Evolutionary conservation across 2,329 filamentous ascomycete genomes (phyloP).

Genomic region (Cercospora sp.): DNA sequence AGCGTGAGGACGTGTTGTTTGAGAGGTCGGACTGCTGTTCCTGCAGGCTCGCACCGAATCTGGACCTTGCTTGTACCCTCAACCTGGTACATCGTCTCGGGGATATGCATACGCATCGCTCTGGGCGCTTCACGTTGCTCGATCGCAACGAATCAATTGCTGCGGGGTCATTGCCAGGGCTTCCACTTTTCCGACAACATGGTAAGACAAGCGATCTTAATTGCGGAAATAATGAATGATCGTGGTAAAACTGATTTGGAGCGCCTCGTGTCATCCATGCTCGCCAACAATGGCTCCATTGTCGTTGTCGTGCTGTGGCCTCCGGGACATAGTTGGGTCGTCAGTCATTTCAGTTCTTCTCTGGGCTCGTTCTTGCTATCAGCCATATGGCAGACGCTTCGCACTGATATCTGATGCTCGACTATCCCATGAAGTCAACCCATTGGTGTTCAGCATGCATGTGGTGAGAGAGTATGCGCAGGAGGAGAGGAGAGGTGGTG

Average conservation of each 20-base stretch:
- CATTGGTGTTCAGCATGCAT: neutral
- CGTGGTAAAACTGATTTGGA: neutral
- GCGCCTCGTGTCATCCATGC: neutral
- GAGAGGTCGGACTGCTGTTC: conserved; percentile 19
- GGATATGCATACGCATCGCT: conserved; percentile 1
- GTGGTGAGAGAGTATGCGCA: neutral
- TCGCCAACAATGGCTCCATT: neutral
- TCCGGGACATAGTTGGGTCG: neutral
- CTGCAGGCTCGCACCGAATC: conserved; percentile 14
- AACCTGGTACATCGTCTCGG: conserved; percentile 3
- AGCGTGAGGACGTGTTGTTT: conserved; percentile 16
- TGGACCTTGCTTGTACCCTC: conserved; percentile 2
- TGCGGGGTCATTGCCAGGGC: conserved; percentile 16
- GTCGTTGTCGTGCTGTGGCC: neutral
- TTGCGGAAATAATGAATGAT: neutral
- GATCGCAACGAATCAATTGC: conserved; percentile 3
- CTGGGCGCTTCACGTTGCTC: neutral
- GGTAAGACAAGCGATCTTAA: conserved; percentile 14
- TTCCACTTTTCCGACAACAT: conserved; percentile 22
- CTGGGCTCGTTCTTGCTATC: neutral
- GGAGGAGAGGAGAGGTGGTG: neutral
- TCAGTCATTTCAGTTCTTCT: neutral
- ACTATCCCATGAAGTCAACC: neutral
- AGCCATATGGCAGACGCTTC: neutral
- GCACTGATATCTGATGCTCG: neutral